Evolutionary conservation across 73 alveolate genomes (phyloP), one percentile per base, ranked within the genome.

Genomic region (Tetrahymena borealis): DNA sequence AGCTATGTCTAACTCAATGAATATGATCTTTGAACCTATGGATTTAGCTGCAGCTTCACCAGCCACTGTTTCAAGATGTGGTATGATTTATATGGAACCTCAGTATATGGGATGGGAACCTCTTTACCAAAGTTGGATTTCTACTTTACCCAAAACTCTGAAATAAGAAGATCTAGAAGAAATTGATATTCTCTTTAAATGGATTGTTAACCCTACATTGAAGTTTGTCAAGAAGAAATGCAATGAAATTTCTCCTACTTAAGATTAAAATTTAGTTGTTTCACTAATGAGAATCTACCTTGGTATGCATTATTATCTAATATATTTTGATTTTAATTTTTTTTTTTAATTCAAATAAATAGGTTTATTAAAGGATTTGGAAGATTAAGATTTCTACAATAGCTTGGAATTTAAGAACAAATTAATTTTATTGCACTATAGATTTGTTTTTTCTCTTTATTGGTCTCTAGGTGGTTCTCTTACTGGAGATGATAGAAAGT

Each of bases 31-130:
- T 85, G 99, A 99, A 94, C 99, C 99, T 28, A 99, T 98, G 99
- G 99, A 99, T 94, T 94, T 99, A 91, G 98, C 98, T 11, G 99
- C 98, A 90, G 99, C 99, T 36, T 98, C 99, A 13, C 99, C 99
- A 32, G 99, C 99, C 79, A 99, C 99, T 39, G 99, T 99, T 31
- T 96, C 99, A 36, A 92, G 99, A 91, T 98, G 99, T 90, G 99
- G 99, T 42, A 99, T 99, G 99, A 99, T 97, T 39, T 98, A 97
- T 95, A 96, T 98, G 99, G 99, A 98, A 91, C 99, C 99, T 77
- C 96, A 96, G 15, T 90, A 97, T 90, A 92, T 98, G 92, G 99
- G 99, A 11, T 96, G 99, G 97, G 96, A 97, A 40, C 99, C 99
- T 20, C 92, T 99, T 39, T 97, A 95, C 93, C 92, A 94, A 39